Evolutionary conservation across 75 land plant genomes (phyloP), one percentile per base, ranked within the genome.

Genomic region (Pinus albicaulis): DNA sequence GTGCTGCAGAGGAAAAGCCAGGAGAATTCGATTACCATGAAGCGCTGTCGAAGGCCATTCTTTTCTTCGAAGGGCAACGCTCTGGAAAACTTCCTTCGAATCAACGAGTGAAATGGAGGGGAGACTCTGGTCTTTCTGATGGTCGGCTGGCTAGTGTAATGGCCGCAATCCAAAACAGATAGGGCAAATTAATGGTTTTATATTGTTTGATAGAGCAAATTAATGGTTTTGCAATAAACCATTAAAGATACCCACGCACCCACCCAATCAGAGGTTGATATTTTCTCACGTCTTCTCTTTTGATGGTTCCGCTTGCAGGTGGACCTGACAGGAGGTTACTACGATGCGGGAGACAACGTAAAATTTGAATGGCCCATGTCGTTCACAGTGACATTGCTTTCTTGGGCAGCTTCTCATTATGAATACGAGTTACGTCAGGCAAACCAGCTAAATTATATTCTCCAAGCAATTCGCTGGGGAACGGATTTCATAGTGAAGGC

Each of bases 271-370:
- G n/a, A n/a, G n/a, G n/a, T n/a, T n/a, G n/a, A n/a, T n/a, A 1
- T 48, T 11, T 2, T 48, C 53, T 11, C 10, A 8, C 1, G 12
- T 12, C 53, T 48, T 8, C 0, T 48, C 10, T 48, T 48, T 10
- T 12, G 53, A 48, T 10, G 12, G 11, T 48, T 48, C 11, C 11
- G 53, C 31, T 31, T 31, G 25, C 76, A 83, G 85, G 86, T 84
- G 6, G 74, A 84, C 36, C 48, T 84, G 56, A 56, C 26, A 1
- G 86, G 86, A 3, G 86, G 86, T 17, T 84, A 84, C 73, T 84
- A 84, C 52, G 86, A 84, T 62, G 86, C 86, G 12, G 86, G 86
- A 63, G 83, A 84, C 80, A 84, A 84, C 48, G 85, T 82, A 8
- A 84, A 84, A 59, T 84, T 82, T 59, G 85, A 52, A 28, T 77